A percentile compares a stretch with the other conserved stretches of the same genome.
Conservation (phyloP, 1,284 basidiomycete species). For the Thecaphora frezii region DNA sequence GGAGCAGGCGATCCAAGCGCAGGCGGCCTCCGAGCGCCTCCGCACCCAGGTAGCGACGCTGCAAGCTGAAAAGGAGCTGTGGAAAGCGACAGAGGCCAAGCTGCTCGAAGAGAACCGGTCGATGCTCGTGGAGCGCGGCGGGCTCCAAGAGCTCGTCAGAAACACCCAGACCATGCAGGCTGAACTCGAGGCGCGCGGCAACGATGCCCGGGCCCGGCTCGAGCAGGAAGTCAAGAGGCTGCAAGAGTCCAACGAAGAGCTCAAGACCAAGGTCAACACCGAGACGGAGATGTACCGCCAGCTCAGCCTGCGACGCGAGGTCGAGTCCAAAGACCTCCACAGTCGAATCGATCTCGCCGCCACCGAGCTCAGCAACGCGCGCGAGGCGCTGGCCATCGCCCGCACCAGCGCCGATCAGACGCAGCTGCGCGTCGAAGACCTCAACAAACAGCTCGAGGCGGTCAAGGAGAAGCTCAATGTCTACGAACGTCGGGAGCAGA, state of each 20-base stretch:
- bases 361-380: conserved; percentile 70
- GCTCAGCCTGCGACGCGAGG: conserved; percentile 73
- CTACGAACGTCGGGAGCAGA: conserved; percentile 70
- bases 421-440: conserved; percentile 73
- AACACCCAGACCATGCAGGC: conserved; percentile 86
- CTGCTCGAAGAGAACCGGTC: conserved; percentile 81
- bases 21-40: conserved; percentile 35
- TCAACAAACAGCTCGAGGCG: conserved; percentile 72
- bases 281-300: conserved; percentile 78
- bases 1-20: conserved; percentile 65
- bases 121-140: conserved; percentile 76
- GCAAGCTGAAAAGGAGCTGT: conserved; percentile 77
- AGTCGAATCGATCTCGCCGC: conserved; percentile 73
- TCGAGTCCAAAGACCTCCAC: conserved; percentile 77
- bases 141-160: conserved; percentile 79
- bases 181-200: conserved; percentile 78
- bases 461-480: conserved; percentile 81
- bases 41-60: conserved; percentile 82
- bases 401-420: conserved; percentile 79
- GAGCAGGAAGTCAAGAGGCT: conserved; percentile 78
- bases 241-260: conserved; percentile 67
- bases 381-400: conserved; percentile 73
- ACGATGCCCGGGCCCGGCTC: conserved; percentile 75
- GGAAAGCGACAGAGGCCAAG: conserved; percentile 33
- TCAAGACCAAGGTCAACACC: conserved; percentile 73